phyloP scores from a whole-genome alignment of 208 protist species.

The Acanthamoeba sp. region DNA sequence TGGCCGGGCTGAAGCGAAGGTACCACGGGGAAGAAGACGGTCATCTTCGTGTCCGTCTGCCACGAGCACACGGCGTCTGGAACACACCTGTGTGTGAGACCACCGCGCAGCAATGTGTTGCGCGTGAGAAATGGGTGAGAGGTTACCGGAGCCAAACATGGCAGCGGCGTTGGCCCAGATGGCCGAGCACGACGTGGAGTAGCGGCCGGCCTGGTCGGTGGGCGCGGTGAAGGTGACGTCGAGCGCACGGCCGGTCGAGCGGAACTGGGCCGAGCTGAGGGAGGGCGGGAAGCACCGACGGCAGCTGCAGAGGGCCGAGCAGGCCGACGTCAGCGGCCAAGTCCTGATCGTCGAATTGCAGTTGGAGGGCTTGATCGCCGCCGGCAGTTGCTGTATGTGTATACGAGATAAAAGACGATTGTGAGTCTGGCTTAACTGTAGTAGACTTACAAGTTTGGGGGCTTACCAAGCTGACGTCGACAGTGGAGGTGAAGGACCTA shows the following conservation, averaged over 20 bases:
- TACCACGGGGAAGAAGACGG: not conserved
- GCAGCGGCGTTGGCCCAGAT: not conserved
- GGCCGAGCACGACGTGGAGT: not conserved
- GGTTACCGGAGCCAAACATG: not conserved
- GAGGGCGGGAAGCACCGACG: not conserved
- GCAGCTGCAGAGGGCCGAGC: not conserved
- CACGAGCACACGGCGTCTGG: conserved; percentile 18
- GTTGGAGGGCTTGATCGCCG: not conserved
- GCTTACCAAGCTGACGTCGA: not conserved
- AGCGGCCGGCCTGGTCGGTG: not conserved
- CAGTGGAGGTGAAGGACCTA: not conserved
- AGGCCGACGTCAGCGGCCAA: not conserved
- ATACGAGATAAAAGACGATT: too few relatives aligned
- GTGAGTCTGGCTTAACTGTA: too few relatives aligned
- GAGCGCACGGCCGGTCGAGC: not conserved
- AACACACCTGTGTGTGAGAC: too few relatives aligned
- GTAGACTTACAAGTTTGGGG: too few relatives aligned
- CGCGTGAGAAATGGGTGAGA: not conserved
- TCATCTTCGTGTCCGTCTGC: not conserved
- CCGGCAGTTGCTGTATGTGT: not conserved
- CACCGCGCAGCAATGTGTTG: too few relatives aligned
- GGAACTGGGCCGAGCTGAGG: not conserved
- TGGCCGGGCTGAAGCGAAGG: not conserved
- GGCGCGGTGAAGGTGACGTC: not conserved
- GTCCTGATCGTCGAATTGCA: not conserved